Percentiles rank a stretch among this genome's conserved stretches.
These are phyloP conservation scores for Piper betle DNA, from an alignment of 164 flowering plant genomes.

Conservation along the genomic window DNA sequence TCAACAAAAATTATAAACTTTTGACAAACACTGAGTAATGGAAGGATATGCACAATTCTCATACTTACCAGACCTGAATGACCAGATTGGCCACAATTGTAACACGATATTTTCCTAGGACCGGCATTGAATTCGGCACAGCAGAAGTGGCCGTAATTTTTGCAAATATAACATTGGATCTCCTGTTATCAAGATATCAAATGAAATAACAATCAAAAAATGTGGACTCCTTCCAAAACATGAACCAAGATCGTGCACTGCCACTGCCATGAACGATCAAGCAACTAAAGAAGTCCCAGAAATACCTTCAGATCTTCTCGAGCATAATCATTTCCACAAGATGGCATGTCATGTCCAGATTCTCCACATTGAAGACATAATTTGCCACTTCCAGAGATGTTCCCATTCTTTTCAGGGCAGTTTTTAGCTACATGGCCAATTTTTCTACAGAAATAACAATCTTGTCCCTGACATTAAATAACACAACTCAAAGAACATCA, in stretches of 20 bases:
- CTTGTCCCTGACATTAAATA: slow-evolving; percentile 34
- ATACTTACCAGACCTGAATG: slow-evolving; percentile 73
- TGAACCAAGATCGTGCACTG: not conserved
- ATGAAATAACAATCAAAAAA: not conserved
- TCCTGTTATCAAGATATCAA: slow-evolving; percentile 29
- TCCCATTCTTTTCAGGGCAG: slow-evolving; percentile 48
- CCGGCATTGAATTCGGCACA: slow-evolving; percentile 30
- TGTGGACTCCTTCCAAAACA: not conserved
- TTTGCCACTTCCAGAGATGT: slow-evolving; percentile 15
- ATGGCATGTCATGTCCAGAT: slow-evolving; percentile 44
- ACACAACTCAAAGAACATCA: not conserved
- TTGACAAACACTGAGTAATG: not conserved
- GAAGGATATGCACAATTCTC: not conserved
- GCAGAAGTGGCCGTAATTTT: slow-evolving; percentile 68
- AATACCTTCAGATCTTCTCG: slow-evolving; percentile 66
- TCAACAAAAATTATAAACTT: slow-evolving; percentile 2
- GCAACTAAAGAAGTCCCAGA: not conserved
- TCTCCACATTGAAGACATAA: slow-evolving; percentile 71
- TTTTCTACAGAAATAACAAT: slow-evolving; percentile 73
- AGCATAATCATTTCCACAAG: slow-evolving; percentile 32
- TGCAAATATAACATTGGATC: slow-evolving; percentile 71
- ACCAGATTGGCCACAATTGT: slow-evolving; percentile 73
- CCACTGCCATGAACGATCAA: not conserved
- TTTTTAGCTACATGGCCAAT: slow-evolving; percentile 69
- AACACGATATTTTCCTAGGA: slow-evolving; percentile 54